phyloP scores from a whole-genome alignment of 495 filamentous ascomycete genomes.

The Aspergillus egyptiacus region DNA sequence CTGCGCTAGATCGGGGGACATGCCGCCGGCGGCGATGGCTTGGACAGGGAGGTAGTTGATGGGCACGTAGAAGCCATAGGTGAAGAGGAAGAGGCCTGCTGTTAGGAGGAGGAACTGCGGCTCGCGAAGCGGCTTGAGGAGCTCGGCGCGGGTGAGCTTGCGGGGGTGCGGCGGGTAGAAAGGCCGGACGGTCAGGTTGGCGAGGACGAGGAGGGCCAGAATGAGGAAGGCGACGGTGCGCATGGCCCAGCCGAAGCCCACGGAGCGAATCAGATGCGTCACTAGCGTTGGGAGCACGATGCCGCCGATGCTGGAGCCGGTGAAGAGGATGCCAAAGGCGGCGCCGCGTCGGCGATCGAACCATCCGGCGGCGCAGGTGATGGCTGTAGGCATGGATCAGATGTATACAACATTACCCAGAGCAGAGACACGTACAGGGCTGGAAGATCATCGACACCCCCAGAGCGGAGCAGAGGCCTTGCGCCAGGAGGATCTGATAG shows the following conservation, averaged over 20 bases:
- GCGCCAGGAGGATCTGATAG: slow-evolving; percentile 41
- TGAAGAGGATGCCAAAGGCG: slow-evolving; percentile 45
- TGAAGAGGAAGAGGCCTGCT: slow-evolving; percentile 38
- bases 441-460: slow-evolving; percentile 25
- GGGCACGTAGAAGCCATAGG: slow-evolving; percentile 33
- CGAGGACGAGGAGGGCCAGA: slow-evolving; percentile 23
- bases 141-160: neutral
- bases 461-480: slow-evolving; percentile 35
- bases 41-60: slow-evolving; percentile 23
- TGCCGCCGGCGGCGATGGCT: slow-evolving; percentile 18
- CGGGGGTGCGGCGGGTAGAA: slow-evolving; percentile 15
- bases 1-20: slow-evolving; percentile 17
- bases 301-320: slow-evolving; percentile 49
- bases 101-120: slow-evolving; percentile 34
- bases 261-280: slow-evolving; percentile 24
- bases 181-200: slow-evolving; percentile 28
- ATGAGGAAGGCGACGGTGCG: slow-evolving; percentile 37
- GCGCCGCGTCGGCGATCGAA: slow-evolving; percentile 46
- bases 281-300: slow-evolving; percentile 43
- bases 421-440: neutral
- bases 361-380: slow-evolving; percentile 28
- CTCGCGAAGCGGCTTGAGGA: neutral
- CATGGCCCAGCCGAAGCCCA: slow-evolving; percentile 40
- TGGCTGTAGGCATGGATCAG: neutral
- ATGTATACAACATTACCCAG: too few species aligned